Conservation (phyloP, 2,329 filamentous ascomycete genomes). For the Penicillium griseofulvum region DNA sequence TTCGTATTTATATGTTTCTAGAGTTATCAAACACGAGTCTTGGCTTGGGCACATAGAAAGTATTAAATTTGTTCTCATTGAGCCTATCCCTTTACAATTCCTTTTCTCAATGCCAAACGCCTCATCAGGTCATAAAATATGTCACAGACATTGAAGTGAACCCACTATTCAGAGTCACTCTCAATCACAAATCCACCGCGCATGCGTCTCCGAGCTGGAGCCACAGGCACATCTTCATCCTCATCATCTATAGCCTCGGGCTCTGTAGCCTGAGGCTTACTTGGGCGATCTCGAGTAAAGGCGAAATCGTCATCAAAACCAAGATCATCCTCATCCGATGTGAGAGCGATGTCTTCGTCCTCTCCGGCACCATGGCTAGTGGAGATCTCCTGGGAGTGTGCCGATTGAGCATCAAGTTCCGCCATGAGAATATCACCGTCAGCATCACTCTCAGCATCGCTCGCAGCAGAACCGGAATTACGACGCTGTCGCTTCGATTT, state of each 20-base stretch:
- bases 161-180: conserved; percentile 42
- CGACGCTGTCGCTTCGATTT: conserved; percentile 33
- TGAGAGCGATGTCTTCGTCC: conserved; percentile 25
- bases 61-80: conserved; percentile 1
- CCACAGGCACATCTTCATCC: conserved; percentile 33
- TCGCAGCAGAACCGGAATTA: conserved; percentile 16
- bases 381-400: conserved; percentile 16
- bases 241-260: conserved; percentile 27
- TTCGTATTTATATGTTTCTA: neutral
- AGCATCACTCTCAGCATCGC: conserved; percentile 21
- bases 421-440: conserved; percentile 36
- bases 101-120: conserved; percentile 20
- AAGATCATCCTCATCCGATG: conserved; percentile 33
- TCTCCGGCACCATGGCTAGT: conserved; percentile 15
- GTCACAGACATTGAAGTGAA: neutral
- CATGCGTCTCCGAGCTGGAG: conserved; percentile 34
- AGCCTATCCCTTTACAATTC: conserved; percentile 9
- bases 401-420: conserved; percentile 19
- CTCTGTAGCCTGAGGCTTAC: conserved; percentile 10
- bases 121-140: conserved; percentile 28
- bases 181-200: conserved; percentile 44
- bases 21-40: neutral
- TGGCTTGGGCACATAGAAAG: neutral
- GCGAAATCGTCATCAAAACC: conserved; percentile 36
- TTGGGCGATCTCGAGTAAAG: conserved; percentile 28